Percentiles rank a stretch among this genome's conserved stretches.
Evolutionary conservation across 139 green algal genomes (phyloP).

Genomic region (Yamagishiella unicocca): DNA sequence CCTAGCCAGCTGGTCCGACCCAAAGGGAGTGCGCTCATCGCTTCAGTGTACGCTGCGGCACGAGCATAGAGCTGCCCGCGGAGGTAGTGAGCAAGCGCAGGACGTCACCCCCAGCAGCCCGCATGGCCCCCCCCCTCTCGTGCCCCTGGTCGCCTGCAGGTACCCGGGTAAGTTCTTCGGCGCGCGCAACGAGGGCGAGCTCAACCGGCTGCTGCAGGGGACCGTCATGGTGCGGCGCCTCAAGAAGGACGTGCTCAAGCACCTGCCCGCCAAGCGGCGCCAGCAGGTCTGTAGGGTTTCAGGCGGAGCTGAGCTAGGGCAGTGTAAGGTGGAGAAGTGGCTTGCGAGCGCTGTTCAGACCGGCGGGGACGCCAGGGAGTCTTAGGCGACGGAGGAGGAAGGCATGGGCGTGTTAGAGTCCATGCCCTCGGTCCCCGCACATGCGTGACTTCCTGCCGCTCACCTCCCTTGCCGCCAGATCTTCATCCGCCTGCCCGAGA

Average conservation of each 20-base stretch:
- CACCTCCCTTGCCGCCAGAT: background rate
- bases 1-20: too few species aligned
- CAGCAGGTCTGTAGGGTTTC: constrained; percentile 86
- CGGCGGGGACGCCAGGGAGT: too few species aligned
- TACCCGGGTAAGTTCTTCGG: constrained; percentile 38
- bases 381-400: too few species aligned
- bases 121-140: background rate
- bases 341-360: too few species aligned
- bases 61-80: too few species aligned
- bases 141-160: background rate
- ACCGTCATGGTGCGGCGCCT: constrained; percentile 92
- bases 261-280: constrained; percentile 92
- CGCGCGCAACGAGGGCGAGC: constrained; percentile 80
- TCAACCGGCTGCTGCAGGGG: constrained; percentile 81
- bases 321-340: too few species aligned
- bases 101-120: background rate
- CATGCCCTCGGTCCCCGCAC: too few species aligned
- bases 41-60: too few species aligned
- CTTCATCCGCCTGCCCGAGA: constrained; percentile 20
- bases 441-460: too few species aligned
- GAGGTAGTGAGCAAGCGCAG: background rate
- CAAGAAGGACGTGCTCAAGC: constrained; percentile 93
- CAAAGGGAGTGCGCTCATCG: too few species aligned
- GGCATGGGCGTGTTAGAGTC: too few species aligned
- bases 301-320: too few species aligned